Evolutionary conservation across 371 early-diverging fungal species (phyloP), one percentile per base, ranked within the genome.

Genomic region (Lichtheimia corymbifera): DNA sequence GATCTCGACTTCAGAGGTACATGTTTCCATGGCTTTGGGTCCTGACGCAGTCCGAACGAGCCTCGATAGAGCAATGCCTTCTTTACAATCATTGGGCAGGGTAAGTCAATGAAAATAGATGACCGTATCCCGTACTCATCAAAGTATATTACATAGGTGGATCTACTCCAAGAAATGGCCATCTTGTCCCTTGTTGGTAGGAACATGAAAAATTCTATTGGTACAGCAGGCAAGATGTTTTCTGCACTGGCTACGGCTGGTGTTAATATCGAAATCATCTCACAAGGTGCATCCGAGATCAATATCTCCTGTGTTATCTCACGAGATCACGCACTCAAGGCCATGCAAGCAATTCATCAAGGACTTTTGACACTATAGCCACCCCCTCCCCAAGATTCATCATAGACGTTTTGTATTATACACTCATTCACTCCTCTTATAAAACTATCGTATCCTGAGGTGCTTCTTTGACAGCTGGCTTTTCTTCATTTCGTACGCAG

Each of bases 231-330:
- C 5, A 84, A 84, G 54, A 96, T 99, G 96, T 98, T 99, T 73
- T 82, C 84, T 40, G 92, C 93, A 2, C 77, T 99, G 28, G 96
- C 97, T 11, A 85, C 84, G 50, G 87, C 92, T 54, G 83, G 88
- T 49, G 90, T 98, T 65, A 99, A 95, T 75, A 96, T 99, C 65
- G 98, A 98, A 77, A 97, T 98, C 90, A 97, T 98, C 53, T 95
- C 95, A 9, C 98, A 98, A 78, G 98, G 98, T 42, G 92, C 96
- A 6, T 91, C 91, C 4, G 98, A 98, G 75, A 97, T 97, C 75
- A 98, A 97, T 73, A 97, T 98, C 55, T 93, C 94, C 18, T 99
- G 99, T 64, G 97, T 99, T 2, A 92, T 98, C 57, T 82, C 83
- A 50, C 88, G 89, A 60, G 55, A 66, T 22, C 77, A 81, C 56